Evolutionary conservation across 2,329 filamentous ascomycete genomes (phyloP).

Genomic region (Cercospora citrullina): DNA sequence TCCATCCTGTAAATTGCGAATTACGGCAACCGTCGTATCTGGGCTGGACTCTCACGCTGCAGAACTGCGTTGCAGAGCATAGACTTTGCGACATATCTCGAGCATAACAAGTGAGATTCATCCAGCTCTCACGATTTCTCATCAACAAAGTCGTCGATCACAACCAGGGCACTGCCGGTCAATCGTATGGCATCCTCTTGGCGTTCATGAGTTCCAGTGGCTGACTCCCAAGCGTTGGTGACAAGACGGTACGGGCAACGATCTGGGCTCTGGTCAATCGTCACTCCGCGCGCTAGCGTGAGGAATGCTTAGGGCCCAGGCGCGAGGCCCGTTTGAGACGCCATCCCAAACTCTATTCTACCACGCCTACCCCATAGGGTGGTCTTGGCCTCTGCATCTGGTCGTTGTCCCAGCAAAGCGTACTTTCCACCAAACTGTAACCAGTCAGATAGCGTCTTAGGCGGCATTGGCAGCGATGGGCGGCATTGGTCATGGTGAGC

Average conservation of each 20-base stretch:
- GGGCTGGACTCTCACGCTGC: not conserved
- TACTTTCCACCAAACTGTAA: not conserved
- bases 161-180: not conserved
- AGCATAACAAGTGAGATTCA: not conserved
- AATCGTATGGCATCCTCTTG: not conserved
- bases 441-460: not conserved
- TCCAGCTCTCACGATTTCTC: not conserved
- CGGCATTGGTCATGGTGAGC: not conserved
- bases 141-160: not conserved
- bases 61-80: not conserved
- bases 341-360: not conserved
- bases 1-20: not conserved
- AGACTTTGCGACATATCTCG: not conserved
- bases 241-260: conserved; percentile 11
- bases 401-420: not conserved
- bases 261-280: conserved; percentile 5
- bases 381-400: conserved; percentile 8
- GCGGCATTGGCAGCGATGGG: not conserved
- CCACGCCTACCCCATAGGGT: not conserved
- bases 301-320: conserved; percentile 4
- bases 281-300: conserved; percentile 1
- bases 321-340: not conserved
- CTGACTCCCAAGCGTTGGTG: not conserved
- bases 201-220: not conserved
- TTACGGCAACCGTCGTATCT: not conserved